Evolutionary conservation across 2,329 filamentous ascomycete genomes (phyloP).

Genomic region (Colletotrichum karsti): DNA sequence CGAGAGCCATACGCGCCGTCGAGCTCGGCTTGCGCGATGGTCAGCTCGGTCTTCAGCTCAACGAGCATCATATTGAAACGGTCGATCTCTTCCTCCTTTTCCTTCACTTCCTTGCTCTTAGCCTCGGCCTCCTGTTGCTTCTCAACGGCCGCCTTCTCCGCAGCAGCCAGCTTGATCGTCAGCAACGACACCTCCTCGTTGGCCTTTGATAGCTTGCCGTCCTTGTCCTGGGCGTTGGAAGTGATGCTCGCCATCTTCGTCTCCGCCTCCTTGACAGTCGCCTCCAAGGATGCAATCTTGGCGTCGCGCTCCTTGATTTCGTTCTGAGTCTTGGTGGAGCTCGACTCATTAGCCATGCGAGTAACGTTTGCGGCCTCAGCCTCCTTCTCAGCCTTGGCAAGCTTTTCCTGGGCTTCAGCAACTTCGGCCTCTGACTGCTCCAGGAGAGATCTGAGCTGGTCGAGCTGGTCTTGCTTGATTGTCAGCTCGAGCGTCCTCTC

Average conservation of each 20-base stretch:
- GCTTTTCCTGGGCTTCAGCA: constrained; percentile 53
- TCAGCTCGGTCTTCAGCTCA: constrained; percentile 69
- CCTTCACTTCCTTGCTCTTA: constrained; percentile 47
- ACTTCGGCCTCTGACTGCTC: constrained; percentile 47
- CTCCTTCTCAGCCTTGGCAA: constrained; percentile 56
- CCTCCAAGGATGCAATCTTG: constrained; percentile 49
- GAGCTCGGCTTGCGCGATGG: constrained; percentile 68
- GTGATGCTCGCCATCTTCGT: constrained; percentile 41
- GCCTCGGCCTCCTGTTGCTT: constrained; percentile 53
- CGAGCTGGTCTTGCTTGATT: constrained; percentile 60
- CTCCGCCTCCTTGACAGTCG: constrained; percentile 46
- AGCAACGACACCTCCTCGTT: constrained; percentile 48
- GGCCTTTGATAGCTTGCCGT: constrained; percentile 47
- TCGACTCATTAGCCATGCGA: constrained; percentile 32
- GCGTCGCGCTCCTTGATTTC: constrained; percentile 49
- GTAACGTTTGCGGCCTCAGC: constrained; percentile 46
- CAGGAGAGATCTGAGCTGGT: constrained; percentile 43
- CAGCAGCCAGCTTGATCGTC: constrained; percentile 42
- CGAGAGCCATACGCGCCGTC: constrained; percentile 69
- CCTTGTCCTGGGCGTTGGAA: constrained; percentile 35
- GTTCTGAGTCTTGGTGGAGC: constrained; percentile 34
- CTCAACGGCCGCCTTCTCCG: constrained; percentile 37
- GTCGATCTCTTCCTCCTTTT: constrained; percentile 60
- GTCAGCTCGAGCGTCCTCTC: constrained; percentile 71
- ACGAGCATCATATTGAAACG: constrained; percentile 60